phyloP scores from a whole-genome alignment of 2,329 filamentous ascomycete species.

The Fusarium setosum region DNA sequence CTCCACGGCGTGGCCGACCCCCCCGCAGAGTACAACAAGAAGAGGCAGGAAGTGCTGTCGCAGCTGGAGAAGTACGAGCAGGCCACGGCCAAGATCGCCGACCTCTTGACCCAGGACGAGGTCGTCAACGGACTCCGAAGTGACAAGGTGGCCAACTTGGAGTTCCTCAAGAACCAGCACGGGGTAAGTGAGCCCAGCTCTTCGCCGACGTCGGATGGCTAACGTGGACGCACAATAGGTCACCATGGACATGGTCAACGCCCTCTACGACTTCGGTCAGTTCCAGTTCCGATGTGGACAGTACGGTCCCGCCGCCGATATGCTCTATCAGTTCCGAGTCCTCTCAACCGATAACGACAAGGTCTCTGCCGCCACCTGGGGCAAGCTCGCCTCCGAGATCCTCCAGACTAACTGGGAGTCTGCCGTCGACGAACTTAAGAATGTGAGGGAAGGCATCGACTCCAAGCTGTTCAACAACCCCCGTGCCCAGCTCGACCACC shows the following conservation, averaged over 20 bases:
- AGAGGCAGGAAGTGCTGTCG: conserved; percentile 88
- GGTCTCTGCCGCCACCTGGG: conserved; percentile 95
- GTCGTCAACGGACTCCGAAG: conserved; percentile 91
- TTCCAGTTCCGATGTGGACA: conserved; percentile 98
- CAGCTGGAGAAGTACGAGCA: conserved; percentile 86
- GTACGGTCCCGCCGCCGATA: conserved; percentile 89
- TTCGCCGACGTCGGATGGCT: conserved; percentile 20
- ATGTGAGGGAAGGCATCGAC: conserved; percentile 93
- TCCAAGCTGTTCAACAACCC: conserved; percentile 96
- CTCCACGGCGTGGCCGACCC: conserved; percentile 82
- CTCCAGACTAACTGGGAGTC: conserved; percentile 95
- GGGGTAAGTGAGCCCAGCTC: conserved; percentile 67
- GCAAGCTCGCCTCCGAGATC: conserved; percentile 96
- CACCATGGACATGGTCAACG: conserved; percentile 94
- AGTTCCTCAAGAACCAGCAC: conserved; percentile 96
- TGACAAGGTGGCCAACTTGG: conserved; percentile 99
- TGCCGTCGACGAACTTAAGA: conserved; percentile 89
- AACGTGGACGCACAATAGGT: conserved; percentile 61
- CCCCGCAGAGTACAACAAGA: conserved; percentile 87
- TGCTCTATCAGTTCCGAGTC: conserved; percentile 97
- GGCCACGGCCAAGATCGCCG: conserved; percentile 88
- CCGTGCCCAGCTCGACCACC: conserved; percentile 93
- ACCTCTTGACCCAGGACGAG: conserved; percentile 86
- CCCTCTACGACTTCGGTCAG: conserved; percentile 93
- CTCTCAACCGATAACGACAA: conserved; percentile 99